Percentiles rank a stretch among this genome's conserved stretches.
Evolutionary conservation across 257 asterid genomes (phyloP).

Genomic region (Ophiorrhiza pumila): DNA sequence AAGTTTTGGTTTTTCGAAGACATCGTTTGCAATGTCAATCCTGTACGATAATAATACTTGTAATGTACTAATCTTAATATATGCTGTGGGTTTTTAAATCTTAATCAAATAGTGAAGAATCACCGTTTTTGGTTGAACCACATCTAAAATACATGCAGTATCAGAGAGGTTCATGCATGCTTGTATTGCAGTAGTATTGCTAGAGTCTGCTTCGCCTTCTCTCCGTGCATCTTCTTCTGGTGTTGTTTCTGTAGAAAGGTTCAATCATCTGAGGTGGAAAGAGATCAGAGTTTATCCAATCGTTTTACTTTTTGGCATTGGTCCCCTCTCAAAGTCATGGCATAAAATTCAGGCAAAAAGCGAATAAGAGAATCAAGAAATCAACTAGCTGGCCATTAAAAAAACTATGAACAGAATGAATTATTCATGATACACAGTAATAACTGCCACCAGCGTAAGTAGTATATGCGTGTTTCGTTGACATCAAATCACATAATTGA

Average conservation of each 20-base stretch:
- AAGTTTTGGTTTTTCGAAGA: not conserved
- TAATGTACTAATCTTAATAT: not conserved
- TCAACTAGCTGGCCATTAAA: not conserved
- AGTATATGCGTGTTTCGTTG: not conserved
- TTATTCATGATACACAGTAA: not conserved
- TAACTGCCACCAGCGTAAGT: no score
- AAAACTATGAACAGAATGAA: not conserved
- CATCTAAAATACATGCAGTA: not conserved
- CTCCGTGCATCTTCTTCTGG: not conserved
- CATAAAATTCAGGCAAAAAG: constrained; percentile 5
- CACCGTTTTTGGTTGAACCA: not conserved
- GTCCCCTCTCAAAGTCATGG: constrained; percentile 21
- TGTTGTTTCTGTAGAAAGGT: constrained; percentile 28
- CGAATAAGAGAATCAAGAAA: constrained; percentile 17
- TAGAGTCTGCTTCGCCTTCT: not conserved
- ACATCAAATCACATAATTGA: not conserved
- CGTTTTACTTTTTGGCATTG: constrained; percentile 11
- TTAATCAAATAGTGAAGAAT: not conserved
- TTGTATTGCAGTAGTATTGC: no score
- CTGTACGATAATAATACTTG: not conserved
- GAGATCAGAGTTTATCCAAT: constrained; percentile 51
- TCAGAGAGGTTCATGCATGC: constrained; percentile 8
- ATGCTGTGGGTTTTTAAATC: not conserved
- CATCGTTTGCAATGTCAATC: not conserved
- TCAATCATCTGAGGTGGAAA: constrained; percentile 54